Evolutionary conservation across 2,329 filamentous ascomycete species (phyloP).

Genomic region (Colletotrichum godetiae): DNA sequence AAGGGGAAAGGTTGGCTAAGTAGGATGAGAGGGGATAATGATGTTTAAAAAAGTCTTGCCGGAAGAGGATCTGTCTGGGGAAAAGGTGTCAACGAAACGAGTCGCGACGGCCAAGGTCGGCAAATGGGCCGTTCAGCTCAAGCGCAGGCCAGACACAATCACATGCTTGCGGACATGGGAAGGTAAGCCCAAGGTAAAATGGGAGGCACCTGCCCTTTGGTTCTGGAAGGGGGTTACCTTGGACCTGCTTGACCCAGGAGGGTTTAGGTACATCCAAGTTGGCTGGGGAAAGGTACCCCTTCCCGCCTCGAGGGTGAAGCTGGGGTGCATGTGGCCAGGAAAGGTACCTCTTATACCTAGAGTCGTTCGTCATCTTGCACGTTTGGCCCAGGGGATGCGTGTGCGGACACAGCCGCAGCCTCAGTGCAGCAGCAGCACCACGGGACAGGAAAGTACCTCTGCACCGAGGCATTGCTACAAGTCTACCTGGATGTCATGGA

Average conservation of each 20-base stretch:
- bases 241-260: no score
- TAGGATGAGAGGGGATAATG: constrained; percentile 7
- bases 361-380: not conserved
- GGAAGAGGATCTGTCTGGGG: constrained; percentile 15
- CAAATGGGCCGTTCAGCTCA: constrained; percentile 10
- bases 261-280: not conserved
- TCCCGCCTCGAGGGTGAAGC: not conserved
- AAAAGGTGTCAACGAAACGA: constrained; percentile 30
- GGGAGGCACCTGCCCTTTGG: not conserved
- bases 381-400: not conserved
- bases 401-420: constrained; percentile 9
- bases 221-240: not conserved
- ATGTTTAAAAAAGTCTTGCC: constrained; percentile 24
- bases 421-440: not conserved
- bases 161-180: constrained; percentile 26
- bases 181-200: not conserved
- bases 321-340: constrained; percentile 1
- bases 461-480: not conserved
- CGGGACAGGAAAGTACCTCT: not conserved
- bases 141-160: constrained; percentile 22
- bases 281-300: constrained; percentile 1
- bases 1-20: not conserved
- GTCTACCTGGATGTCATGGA: not conserved
- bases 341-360: not conserved
- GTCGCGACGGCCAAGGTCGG: constrained; percentile 34